Evolutionary conservation across 352 stramenopile genomes (phyloP).

Genomic region (Pythium graminicola): DNA sequence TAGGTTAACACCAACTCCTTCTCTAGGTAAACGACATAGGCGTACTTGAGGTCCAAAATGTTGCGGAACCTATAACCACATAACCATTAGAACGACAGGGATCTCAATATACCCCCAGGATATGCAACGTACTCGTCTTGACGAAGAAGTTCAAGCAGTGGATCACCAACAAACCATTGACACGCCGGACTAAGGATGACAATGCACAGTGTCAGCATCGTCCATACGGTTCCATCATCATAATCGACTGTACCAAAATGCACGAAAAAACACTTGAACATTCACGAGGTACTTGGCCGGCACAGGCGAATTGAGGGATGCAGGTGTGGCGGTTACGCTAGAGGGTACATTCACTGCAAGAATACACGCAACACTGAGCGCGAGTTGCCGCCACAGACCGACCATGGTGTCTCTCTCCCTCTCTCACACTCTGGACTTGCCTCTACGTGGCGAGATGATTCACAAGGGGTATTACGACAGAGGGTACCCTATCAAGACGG

Average conservation of each 20-base stretch:
- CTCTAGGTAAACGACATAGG: not conserved
- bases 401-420: not conserved
- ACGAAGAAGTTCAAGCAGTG: slow-evolving; percentile 60
- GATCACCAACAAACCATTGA: slow-evolving; percentile 72
- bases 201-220: not conserved
- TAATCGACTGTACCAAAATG: slow-evolving; percentile 71
- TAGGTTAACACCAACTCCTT: not conserved
- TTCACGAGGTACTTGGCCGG: slow-evolving; percentile 29
- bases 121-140: slow-evolving; percentile 40
- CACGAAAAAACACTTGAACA: slow-evolving; percentile 64
- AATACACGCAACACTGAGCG: not conserved
- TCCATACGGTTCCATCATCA: too few species aligned
- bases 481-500: not conserved
- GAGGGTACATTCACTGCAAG: slow-evolving; percentile 1
- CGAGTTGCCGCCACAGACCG: slow-evolving; percentile 4
- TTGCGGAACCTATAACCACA: slow-evolving; percentile 45
- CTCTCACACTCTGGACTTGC: not conserved
- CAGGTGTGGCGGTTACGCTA: slow-evolving; percentile 2
- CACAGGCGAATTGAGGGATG: slow-evolving; percentile 12
- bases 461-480: not conserved
- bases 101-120: not conserved
- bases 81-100: not conserved
- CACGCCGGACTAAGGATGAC: slow-evolving; percentile 47
- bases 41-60: slow-evolving; percentile 61
- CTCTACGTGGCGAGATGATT: not conserved